A percentile compares a stretch with the other conserved stretches of the same genome.
phyloP scores from a whole-genome alignment of 305 asterid species.

The Fraxinus nigra region DNA sequence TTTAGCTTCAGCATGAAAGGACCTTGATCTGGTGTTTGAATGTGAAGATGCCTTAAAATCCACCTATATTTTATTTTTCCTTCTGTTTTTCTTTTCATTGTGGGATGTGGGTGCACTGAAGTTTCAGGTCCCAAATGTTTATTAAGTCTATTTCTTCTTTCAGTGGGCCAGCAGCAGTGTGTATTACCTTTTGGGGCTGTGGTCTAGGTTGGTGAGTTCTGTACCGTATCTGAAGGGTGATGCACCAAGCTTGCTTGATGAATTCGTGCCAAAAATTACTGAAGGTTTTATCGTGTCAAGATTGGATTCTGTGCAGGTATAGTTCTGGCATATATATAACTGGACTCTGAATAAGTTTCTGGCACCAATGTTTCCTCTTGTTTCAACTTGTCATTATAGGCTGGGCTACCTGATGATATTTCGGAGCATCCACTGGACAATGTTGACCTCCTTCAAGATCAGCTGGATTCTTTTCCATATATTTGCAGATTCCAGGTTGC shows the following conservation, averaged over 20 bases:
- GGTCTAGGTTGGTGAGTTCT: constrained; percentile 98
- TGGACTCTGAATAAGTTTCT: constrained; percentile 1
- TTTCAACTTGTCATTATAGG: constrained; percentile 45
- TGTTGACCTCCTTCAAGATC: constrained; percentile 98
- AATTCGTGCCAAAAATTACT: constrained; percentile 88
- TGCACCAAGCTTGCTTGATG: constrained; percentile 94
- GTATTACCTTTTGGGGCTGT: constrained; percentile 93
- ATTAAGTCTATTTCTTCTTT: constrained; percentile 25
- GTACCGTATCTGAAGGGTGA: constrained; percentile 96
- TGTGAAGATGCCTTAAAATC: background rate
- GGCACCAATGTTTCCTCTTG: constrained; percentile 7
- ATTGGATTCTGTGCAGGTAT: constrained; percentile 94
- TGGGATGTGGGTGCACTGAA: constrained; percentile 2
- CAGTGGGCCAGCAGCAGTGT: constrained; percentile 99
- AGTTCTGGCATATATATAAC: constrained; percentile 12
- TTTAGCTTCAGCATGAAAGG: constrained; percentile 14
- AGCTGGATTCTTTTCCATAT: constrained; percentile 88
- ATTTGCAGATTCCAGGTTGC: constrained; percentile 95
- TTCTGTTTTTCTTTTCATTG: background rate
- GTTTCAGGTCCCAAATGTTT: constrained; percentile 9
- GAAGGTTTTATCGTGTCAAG: constrained; percentile 95
- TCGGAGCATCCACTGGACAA: constrained; percentile 95
- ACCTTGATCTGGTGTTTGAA: background rate
- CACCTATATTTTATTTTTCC: background rate
- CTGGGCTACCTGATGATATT: constrained; percentile 68